Conservation (phyloP, 1,139 yeast species). For the Trichomonascaceae sp. region DNA sequence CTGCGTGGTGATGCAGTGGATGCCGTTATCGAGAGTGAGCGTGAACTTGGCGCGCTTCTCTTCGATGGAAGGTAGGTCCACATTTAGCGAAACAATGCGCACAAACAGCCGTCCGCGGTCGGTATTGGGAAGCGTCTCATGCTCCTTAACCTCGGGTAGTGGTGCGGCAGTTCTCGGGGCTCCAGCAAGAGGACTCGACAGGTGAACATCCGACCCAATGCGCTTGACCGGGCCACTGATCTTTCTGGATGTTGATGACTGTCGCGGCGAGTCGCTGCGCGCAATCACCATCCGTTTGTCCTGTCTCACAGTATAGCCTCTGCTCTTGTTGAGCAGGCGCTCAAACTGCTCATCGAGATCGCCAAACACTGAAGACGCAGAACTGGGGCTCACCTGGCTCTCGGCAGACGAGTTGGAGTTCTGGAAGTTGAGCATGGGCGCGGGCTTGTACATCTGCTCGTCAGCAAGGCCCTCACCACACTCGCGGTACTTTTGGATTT, state of each 20-base stretch:
- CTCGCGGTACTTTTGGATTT: constrained; percentile 8
- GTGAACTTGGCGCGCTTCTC: constrained; percentile 45
- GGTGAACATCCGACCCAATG: constrained; percentile 2
- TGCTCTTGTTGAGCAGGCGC: constrained; percentile 7
- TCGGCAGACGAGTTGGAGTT: constrained; percentile 15
- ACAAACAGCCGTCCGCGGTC: constrained; percentile 71
- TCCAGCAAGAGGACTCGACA: constrained; percentile 2
- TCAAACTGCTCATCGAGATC: constrained; percentile 30
- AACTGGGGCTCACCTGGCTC: constrained; percentile 27
- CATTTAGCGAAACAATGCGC: constrained; percentile 45
- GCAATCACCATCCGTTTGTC: constrained; percentile 23
- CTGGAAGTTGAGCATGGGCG: constrained; percentile 11
- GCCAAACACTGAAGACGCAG: constrained; percentile 29
- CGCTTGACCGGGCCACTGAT: constrained; percentile 17
- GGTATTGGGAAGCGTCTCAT: constrained; percentile 18
- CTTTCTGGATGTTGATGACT: constrained; percentile 7
- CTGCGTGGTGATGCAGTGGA: constrained; percentile 72
- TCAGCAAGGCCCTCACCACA: too few species aligned
- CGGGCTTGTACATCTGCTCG: too few species aligned
- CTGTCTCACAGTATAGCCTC: constrained; percentile 25
- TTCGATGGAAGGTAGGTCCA: constrained; percentile 43
- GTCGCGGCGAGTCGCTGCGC: constrained; percentile 3
- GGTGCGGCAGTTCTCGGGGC: constrained; percentile 5
- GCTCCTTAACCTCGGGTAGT: constrained; percentile 2
- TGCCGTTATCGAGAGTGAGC: constrained; percentile 76